Evolutionary conservation across 805 yeast genomes (phyloP).

Genomic region (Sugiyamaella qingdaonensis): DNA sequence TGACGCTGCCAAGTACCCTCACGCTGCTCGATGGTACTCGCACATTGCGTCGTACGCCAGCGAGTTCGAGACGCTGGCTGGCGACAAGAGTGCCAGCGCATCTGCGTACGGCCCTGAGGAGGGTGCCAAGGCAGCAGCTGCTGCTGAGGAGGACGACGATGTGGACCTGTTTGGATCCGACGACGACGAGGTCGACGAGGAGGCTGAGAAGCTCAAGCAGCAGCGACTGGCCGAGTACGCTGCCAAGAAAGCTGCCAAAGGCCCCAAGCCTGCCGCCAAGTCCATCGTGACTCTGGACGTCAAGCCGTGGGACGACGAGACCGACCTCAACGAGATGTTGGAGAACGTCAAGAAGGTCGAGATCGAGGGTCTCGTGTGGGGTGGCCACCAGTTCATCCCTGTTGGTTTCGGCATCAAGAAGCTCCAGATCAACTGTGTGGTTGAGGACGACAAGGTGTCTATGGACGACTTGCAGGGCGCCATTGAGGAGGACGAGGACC

Average conservation of each 20-base stretch:
- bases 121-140: conserved; percentile 52
- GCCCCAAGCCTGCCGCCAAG: conserved; percentile 98
- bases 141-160: conserved; percentile 76
- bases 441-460: conserved; percentile 95
- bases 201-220: conserved; percentile 94
- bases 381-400: conserved; percentile 93
- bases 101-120: conserved; percentile 38
- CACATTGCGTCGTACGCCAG: conserved; percentile 92
- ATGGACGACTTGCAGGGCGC: conserved; percentile 72
- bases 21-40: conserved; percentile 97
- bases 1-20: conserved; percentile 73
- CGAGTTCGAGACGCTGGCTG: conserved; percentile 77
- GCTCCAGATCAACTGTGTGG: conserved; percentile 96
- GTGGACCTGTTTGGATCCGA: conserved; percentile 93
- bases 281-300: conserved; percentile 94
- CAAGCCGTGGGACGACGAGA: conserved; percentile 99
- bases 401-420: conserved; percentile 99
- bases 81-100: conserved; percentile 45
- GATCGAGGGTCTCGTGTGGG: conserved; percentile 95
- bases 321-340: conserved; percentile 84
- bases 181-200: conserved; percentile 94
- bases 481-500: conserved; percentile 94
- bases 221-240: conserved; percentile 97
- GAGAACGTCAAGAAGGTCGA: conserved; percentile 81
- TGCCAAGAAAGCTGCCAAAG: conserved; percentile 95